A percentile compares a stretch with the other conserved stretches of the same genome.
These are phyloP conservation scores for Blastocystis sp. DNA, from an alignment of 352 stramenopile genomes.

Conservation along the genomic window DNA sequence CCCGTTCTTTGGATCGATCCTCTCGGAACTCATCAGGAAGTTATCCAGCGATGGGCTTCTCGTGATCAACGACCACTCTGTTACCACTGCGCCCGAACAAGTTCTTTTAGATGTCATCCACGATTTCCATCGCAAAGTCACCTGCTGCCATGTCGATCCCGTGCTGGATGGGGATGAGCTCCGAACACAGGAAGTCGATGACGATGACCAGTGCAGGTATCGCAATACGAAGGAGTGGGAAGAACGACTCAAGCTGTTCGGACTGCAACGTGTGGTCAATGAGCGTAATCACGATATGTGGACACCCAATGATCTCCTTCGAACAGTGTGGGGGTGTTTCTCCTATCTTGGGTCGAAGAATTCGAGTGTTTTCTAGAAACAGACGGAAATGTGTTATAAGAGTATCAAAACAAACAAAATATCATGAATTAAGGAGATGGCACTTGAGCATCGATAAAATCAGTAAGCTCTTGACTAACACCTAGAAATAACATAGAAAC, in stretches of 20 bases:
- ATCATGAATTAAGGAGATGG: no score
- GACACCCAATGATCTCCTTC: neutral
- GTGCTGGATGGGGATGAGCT: neutral
- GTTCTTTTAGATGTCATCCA: constrained; percentile 3
- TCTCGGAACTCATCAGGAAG: neutral
- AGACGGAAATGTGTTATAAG: neutral
- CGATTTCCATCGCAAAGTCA: constrained; percentile 34
- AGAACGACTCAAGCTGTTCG: neutral
- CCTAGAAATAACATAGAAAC: no score
- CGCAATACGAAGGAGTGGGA: neutral
- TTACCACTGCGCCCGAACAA: neutral
- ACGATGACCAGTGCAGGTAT: constrained; percentile 19
- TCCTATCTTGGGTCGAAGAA: neutral
- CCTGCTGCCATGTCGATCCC: neutral
- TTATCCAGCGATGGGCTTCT: neutral
- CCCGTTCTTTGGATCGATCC: constrained; percentile 9
- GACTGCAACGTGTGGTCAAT: neutral
- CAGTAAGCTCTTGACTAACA: no score
- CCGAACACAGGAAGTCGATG: neutral
- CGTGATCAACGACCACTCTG: constrained; percentile 29
- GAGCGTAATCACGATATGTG: neutral
- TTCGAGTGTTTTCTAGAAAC: neutral
- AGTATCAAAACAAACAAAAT: constrained; percentile 1
- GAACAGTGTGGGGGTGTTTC: constrained; percentile 24
- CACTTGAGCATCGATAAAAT: no score